Evolutionary conservation across 2,329 filamentous ascomycete species (phyloP).

Genomic region (Fusarium redolens): DNA sequence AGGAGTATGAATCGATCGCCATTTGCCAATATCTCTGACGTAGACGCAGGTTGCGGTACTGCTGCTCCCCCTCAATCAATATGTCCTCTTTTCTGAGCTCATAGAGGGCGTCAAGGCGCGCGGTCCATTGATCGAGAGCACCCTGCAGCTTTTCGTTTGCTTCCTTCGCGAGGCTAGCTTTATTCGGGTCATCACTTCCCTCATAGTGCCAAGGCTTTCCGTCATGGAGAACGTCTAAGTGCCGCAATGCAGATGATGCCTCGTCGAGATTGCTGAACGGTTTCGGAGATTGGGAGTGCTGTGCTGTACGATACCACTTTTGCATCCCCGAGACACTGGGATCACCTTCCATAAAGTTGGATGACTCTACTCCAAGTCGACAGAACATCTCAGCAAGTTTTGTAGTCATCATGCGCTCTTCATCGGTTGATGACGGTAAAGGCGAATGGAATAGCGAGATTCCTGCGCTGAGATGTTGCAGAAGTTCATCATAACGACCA

Average conservation of each 20-base stretch:
- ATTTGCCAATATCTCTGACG: not conserved
- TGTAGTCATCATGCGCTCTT: not conserved
- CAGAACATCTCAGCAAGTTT: not conserved
- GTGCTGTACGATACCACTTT: not conserved
- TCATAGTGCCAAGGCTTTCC: not conserved
- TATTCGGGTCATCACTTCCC: not conserved
- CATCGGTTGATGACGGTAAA: not conserved
- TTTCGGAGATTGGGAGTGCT: fast-evolving
- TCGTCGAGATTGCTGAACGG: not conserved
- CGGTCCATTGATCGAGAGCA: not conserved
- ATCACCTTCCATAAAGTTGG: not conserved
- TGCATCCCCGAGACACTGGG: not conserved
- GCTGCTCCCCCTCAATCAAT: not conserved
- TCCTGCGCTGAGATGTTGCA: not conserved
- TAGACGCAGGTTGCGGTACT: not conserved
- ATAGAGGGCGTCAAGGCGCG: not conserved
- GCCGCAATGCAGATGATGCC: not conserved
- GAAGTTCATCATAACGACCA: not conserved
- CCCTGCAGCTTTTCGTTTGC: not conserved
- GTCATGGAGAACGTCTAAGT: not conserved
- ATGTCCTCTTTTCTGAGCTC: not conserved
- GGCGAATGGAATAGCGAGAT: not conserved
- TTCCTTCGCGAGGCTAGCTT: fast-evolving
- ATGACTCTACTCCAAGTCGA: not conserved
- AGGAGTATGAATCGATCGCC: not conserved